Conservation (phyloP, 2,329 filamentous ascomycete genomes). For the Byssoonygena ceratinophila region DNA sequence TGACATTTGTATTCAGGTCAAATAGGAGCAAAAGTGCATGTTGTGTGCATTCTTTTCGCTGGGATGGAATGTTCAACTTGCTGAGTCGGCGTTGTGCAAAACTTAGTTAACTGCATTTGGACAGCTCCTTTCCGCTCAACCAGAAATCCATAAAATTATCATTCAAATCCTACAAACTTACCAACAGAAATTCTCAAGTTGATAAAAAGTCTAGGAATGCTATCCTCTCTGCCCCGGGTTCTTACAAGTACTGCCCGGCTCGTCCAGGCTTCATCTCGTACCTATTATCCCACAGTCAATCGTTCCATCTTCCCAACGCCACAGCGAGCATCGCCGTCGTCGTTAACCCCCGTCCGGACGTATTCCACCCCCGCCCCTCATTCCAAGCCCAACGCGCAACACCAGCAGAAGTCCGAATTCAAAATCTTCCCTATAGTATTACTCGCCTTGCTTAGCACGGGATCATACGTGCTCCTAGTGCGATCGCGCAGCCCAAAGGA, state of each 20-base stretch:
- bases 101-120: neutral
- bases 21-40: neutral
- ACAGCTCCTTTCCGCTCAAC: neutral
- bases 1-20: neutral
- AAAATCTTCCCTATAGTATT: slow-evolving; percentile 35
- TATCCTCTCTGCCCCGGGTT: slow-evolving; percentile 3
- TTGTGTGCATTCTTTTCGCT: neutral
- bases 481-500: slow-evolving; percentile 34
- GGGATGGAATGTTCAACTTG: too few relatives aligned
- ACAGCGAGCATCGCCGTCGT: neutral
- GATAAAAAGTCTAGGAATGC: slow-evolving; percentile 5
- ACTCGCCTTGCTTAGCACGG: slow-evolving; percentile 40
- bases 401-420: slow-evolving; percentile 29
- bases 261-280: neutral
- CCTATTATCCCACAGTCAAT: neutral
- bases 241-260: slow-evolving; percentile 8
- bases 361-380: slow-evolving; percentile 11
- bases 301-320: neutral
- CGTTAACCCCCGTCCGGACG: neutral
- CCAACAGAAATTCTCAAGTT: neutral
- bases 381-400: slow-evolving; percentile 11
- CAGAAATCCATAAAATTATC: neutral
- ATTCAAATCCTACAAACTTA: neutral
- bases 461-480: slow-evolving; percentile 43
- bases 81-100: neutral